Evolutionary conservation across 2,329 filamentous ascomycete species (phyloP).

Genomic region (Arthrobotrys pseudoclavata): DNA sequence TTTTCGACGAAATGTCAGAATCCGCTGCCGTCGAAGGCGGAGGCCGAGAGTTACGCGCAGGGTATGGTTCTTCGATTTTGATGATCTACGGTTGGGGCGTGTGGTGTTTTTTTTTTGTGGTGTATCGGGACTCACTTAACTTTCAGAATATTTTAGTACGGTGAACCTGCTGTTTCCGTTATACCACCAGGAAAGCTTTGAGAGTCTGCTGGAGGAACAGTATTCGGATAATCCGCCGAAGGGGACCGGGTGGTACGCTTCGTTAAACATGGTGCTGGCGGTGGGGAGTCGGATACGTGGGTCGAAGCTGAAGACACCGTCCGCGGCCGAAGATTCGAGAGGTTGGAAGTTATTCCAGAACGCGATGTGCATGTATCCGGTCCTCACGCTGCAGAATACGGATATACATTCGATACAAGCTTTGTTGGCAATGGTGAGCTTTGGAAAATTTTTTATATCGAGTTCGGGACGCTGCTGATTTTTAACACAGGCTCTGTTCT

Average conservation of each 20-base stretch:
- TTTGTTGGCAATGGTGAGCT: slow-evolving; percentile 82
- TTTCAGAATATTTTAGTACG: slow-evolving; percentile 89
- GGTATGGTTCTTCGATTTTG: slow-evolving; percentile 30
- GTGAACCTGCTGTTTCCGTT: slow-evolving; percentile 99
- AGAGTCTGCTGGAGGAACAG: slow-evolving; percentile 94
- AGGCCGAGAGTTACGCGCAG: slow-evolving; percentile 72
- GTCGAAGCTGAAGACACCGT: slow-evolving; percentile 78
- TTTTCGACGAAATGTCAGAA: slow-evolving; percentile 88
- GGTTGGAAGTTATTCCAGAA: slow-evolving; percentile 98
- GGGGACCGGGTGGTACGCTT: slow-evolving; percentile 98
- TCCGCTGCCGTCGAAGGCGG: slow-evolving; percentile 84
- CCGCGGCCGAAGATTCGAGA: slow-evolving; percentile 82
- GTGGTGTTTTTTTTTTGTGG: slow-evolving; percentile 3
- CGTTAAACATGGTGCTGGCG: slow-evolving; percentile 92
- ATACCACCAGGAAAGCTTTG: slow-evolving; percentile 97
- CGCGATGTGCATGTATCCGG: slow-evolving; percentile 90
- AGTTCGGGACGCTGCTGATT: slow-evolving; percentile 50
- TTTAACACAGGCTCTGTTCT: slow-evolving; percentile 78
- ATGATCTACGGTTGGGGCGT: not conserved
- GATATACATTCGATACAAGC: slow-evolving; percentile 96
- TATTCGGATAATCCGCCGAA: slow-evolving; percentile 94
- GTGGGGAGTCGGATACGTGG: slow-evolving; percentile 92
- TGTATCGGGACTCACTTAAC: slow-evolving; percentile 32
- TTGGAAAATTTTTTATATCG: not conserved
- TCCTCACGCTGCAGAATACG: slow-evolving; percentile 94